A percentile compares a stretch with the other conserved stretches of the same genome.
Evolutionary conservation across 176 grass and related monocot species (phyloP).

Genomic region (Hsuehochloa calcarea): DNA sequence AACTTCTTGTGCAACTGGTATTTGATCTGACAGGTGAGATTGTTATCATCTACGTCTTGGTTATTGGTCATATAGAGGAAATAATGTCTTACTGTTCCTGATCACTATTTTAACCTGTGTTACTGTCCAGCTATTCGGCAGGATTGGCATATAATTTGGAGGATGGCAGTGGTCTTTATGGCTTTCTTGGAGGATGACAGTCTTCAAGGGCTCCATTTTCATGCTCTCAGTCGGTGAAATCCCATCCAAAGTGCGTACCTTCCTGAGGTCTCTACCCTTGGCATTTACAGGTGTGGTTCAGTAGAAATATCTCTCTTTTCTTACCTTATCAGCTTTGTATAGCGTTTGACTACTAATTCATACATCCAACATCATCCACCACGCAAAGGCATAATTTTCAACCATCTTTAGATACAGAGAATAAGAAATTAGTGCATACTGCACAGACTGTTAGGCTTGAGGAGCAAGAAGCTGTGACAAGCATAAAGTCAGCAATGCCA

Average conservation of each 20-base stretch:
- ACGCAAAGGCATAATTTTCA: not conserved
- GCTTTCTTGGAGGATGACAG: not conserved
- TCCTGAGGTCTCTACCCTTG: not conserved
- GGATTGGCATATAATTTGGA: not conserved
- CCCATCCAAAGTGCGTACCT: not conserved
- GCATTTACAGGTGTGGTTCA: not conserved
- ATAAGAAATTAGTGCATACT: not conserved
- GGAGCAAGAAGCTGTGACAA: not conserved
- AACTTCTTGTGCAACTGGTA: not conserved
- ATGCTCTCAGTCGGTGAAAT: not conserved
- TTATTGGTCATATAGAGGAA: constrained; percentile 1
- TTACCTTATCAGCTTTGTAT: not conserved
- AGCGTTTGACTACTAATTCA: not conserved
- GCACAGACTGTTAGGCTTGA: not conserved
- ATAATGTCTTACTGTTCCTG: not conserved
- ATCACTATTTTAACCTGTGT: not conserved
- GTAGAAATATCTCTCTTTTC: not conserved
- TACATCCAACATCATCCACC: not conserved
- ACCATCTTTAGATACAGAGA: not conserved
- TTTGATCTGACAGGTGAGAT: constrained; percentile 19
- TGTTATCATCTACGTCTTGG: not conserved
- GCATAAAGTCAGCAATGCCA: constrained; percentile 6
- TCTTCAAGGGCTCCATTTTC: constrained; percentile 3
- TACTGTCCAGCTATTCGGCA: not conserved
- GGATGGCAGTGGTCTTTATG: not conserved